phyloP scores from a whole-genome alignment of 352 stramenopile genomes.

The Globisporangium paroecandrum region DNA sequence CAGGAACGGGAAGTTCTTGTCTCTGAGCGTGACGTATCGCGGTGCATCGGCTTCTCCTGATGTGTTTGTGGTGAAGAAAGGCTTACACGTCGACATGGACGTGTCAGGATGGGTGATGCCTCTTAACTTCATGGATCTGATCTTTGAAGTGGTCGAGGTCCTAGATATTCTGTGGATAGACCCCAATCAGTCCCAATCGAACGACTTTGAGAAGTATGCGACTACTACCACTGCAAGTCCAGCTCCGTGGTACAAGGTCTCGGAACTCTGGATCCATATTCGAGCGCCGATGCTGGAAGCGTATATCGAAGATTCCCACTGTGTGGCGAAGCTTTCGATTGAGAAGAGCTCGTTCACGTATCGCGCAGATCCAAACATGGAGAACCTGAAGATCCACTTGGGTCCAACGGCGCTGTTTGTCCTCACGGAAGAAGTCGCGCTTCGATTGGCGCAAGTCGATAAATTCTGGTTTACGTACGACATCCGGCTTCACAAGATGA shows the following conservation, averaged over 20 bases:
- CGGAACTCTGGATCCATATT: constrained; percentile 68
- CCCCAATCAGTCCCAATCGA: background rate
- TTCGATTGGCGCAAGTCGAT: constrained; percentile 81
- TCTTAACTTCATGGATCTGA: constrained; percentile 59
- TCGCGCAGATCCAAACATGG: constrained; percentile 50
- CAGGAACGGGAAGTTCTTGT: constrained; percentile 51
- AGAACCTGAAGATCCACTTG: constrained; percentile 69
- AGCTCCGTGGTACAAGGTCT: constrained; percentile 55
- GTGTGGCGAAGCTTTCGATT: constrained; percentile 81
- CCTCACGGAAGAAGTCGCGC: constrained; percentile 81
- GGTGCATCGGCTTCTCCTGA: constrained; percentile 31
- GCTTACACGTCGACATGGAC: constrained; percentile 57
- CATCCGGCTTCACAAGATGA: constrained; percentile 47
- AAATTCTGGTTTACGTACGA: constrained; percentile 80
- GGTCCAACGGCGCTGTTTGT: constrained; percentile 81
- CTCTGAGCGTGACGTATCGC: constrained; percentile 63
- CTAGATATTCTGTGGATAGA: constrained; percentile 68
- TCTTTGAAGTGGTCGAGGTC: constrained; percentile 74
- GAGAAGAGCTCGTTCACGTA: constrained; percentile 76
- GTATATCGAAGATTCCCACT: constrained; percentile 85
- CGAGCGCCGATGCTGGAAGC: constrained; percentile 77
- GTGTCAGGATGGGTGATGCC: constrained; percentile 79
- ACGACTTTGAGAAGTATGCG: constrained; percentile 15
- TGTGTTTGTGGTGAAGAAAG: constrained; percentile 63
- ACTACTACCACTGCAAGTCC: constrained; percentile 3